These are phyloP conservation scores for Nidula niveotomentosa DNA, from an alignment of 1,284 basidiomycete genomes.

Conservation along the genomic window DNA sequence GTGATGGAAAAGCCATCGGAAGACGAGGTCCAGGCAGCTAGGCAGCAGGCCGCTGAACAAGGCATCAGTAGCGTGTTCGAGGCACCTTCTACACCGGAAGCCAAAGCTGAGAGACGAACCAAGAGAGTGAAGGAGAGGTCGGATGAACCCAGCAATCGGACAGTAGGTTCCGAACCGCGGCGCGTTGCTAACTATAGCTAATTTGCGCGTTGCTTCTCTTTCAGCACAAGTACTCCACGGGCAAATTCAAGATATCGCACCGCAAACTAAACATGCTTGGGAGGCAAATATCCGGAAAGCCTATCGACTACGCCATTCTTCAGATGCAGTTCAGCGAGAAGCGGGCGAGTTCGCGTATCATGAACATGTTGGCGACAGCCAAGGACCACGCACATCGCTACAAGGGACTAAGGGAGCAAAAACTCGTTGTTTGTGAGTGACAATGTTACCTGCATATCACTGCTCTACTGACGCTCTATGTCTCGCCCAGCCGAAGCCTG, in stretches of 20 bases:
- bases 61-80: constrained; percentile 62
- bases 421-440: constrained; percentile 79
- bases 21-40: constrained; percentile 51
- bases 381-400: constrained; percentile 82
- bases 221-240: constrained; percentile 90
- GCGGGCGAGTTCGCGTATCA: constrained; percentile 81
- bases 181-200: too few species aligned
- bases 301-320: constrained; percentile 92
- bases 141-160: background rate
- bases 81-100: constrained; percentile 12
- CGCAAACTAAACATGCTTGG: constrained; percentile 91
- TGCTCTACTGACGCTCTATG: background rate
- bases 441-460: constrained; percentile 1
- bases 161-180: constrained; percentile 6
- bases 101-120: background rate
- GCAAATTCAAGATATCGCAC: constrained; percentile 91
- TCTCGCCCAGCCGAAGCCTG: constrained; percentile 76
- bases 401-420: constrained; percentile 75
- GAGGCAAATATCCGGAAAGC: constrained; percentile 84
- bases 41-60: constrained; percentile 49
- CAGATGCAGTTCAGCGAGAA: constrained; percentile 97
- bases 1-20: constrained; percentile 39
- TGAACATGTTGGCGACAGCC: constrained; percentile 87
- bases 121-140: background rate
- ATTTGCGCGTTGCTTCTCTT: constrained; percentile 5